These are phyloP conservation scores for Nothophaeocryptopus gaeumannii DNA, from an alignment of 2,329 filamentous ascomycete species.

Conservation along the genomic window DNA sequence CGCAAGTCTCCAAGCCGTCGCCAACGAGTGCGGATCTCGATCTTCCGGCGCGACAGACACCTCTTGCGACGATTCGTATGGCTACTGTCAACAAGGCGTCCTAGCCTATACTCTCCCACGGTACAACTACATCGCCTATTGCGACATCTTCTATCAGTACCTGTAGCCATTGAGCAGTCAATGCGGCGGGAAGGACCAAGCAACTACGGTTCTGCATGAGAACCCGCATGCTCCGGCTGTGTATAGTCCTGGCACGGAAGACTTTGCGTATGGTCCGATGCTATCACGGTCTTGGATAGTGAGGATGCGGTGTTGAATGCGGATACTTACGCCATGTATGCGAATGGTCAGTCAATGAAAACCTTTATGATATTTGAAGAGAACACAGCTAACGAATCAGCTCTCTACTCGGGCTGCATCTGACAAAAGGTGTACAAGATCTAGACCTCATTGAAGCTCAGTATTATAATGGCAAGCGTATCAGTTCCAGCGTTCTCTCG, in stretches of 20 bases:
- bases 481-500: no score
- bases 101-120: slow-evolving; percentile 58
- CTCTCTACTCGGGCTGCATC: no score
- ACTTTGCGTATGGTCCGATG: slow-evolving; percentile 59
- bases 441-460: no score
- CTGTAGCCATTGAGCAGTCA: slow-evolving; percentile 49
- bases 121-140: slow-evolving; percentile 59
- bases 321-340: slow-evolving; percentile 59
- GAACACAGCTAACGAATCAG: no score
- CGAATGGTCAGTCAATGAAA: slow-evolving; percentile 29
- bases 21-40: slow-evolving; percentile 54
- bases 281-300: slow-evolving; percentile 45
- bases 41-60: slow-evolving; percentile 50
- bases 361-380: no score
- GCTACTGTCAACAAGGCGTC: slow-evolving; percentile 51
- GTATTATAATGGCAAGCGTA: no score
- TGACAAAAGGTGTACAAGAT: no score
- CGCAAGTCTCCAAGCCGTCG: slow-evolving; percentile 52
- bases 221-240: slow-evolving; percentile 59
- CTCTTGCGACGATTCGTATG: slow-evolving; percentile 59
- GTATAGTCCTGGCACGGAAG: slow-evolving; percentile 55
- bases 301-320: slow-evolving; percentile 59
- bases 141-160: slow-evolving; percentile 57
- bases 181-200: slow-evolving; percentile 65
- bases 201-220: slow-evolving; percentile 64